Percentiles rank a stretch among this genome's conserved stretches.
These are phyloP conservation scores for Melampsora americana DNA, from an alignment of 1,284 basidiomycete genomes.

Conservation along the genomic window DNA sequence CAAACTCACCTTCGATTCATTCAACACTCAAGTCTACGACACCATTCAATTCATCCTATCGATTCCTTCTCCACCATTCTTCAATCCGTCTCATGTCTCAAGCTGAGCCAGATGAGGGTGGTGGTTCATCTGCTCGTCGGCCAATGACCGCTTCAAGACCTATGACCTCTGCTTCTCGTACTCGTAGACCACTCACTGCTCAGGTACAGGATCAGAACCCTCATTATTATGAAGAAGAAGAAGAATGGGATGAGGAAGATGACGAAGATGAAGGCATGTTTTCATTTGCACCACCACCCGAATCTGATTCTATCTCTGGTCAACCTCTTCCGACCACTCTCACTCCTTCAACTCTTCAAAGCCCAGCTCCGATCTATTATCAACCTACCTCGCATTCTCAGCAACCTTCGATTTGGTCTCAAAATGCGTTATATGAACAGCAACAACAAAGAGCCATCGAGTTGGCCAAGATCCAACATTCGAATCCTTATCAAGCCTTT, in stretches of 20 bases:
- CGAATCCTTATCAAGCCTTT: background rate
- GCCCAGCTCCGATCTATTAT: conserved; percentile 22
- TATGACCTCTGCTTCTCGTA: background rate
- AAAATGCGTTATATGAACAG: conserved; percentile 11
- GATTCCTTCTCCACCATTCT: no score
- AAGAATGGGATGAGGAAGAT: conserved; percentile 45
- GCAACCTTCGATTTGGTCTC: conserved; percentile 4
- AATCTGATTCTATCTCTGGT: conserved; percentile 3
- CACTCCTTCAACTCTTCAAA: conserved; percentile 13
- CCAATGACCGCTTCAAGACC: background rate
- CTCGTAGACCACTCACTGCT: conserved; percentile 6
- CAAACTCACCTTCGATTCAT: no score
- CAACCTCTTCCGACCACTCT: conserved; percentile 11
- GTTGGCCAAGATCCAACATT: background rate
- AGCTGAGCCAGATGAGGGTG: background rate
- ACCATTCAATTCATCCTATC: no score
- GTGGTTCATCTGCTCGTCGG: background rate
- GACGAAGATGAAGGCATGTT: conserved; percentile 51
- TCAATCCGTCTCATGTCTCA: background rate
- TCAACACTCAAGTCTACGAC: no score
- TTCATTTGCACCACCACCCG: conserved; percentile 47
- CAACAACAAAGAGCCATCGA: conserved; percentile 4
- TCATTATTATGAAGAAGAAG: conserved; percentile 13
- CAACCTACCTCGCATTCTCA: background rate
- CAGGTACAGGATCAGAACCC: background rate